A percentile compares a stretch with the other conserved stretches of the same genome.
Evolutionary conservation across 805 yeast species (phyloP).

Genomic region (Saccharomycopsis sp.): DNA sequence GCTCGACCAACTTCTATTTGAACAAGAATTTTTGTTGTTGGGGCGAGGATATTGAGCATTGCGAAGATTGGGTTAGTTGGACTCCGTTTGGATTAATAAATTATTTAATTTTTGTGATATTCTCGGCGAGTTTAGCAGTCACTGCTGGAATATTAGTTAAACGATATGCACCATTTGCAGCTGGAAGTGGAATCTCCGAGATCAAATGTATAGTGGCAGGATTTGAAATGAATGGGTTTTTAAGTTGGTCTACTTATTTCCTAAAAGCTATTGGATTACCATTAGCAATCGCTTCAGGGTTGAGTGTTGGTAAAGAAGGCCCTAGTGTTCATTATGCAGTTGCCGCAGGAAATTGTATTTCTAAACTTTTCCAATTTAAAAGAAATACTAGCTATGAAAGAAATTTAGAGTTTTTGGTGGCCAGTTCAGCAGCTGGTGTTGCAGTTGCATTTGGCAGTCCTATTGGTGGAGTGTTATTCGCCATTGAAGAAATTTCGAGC

Average conservation of each 20-base stretch:
- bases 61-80: slow-evolving; percentile 71
- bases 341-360: slow-evolving; percentile 80
- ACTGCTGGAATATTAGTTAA: slow-evolving; percentile 64
- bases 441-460: slow-evolving; percentile 98
- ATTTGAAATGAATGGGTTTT: slow-evolving; percentile 68
- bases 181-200: slow-evolving; percentile 97
- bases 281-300: slow-evolving; percentile 84
- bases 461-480: slow-evolving; percentile 90
- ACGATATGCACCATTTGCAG: slow-evolving; percentile 77
- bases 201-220: slow-evolving; percentile 93
- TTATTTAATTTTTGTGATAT: slow-evolving; percentile 50
- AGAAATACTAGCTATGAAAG: slow-evolving; percentile 10
- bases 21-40: slow-evolving; percentile 79
- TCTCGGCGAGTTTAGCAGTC: slow-evolving; percentile 57
- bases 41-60: slow-evolving; percentile 44
- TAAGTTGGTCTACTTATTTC: slow-evolving; percentile 62
- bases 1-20: slow-evolving; percentile 60
- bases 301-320: slow-evolving; percentile 95
- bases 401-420: slow-evolving; percentile 61
- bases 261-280: slow-evolving; percentile 82
- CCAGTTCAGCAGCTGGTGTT: slow-evolving; percentile 96
- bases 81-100: slow-evolving; percentile 36
- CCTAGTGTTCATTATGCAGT: slow-evolving; percentile 98
- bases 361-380: slow-evolving; percentile 23
- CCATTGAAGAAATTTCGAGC: slow-evolving; percentile 77